Evolutionary conservation across 2,329 filamentous ascomycete genomes (phyloP), one percentile per base, ranked within the genome.

Genomic region (Volutella citrinella): DNA sequence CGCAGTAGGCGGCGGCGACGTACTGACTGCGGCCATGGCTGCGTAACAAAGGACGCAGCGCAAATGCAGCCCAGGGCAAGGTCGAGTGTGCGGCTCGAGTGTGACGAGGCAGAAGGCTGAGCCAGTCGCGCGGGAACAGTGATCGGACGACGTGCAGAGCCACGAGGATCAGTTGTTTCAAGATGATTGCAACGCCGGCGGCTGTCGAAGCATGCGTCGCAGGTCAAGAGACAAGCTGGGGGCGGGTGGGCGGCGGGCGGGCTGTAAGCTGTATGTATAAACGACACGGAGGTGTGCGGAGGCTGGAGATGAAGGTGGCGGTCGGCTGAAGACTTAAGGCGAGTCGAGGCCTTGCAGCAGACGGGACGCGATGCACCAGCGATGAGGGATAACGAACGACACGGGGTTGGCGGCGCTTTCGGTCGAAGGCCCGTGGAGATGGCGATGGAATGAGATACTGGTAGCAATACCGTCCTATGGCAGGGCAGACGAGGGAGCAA

Each of bases 1-100:
- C 24, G 56, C 48, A 24, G 54, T 49, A 27, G 52, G 50, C 35
- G 61, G 56, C 34, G 62, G 52, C 30, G 63, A 61, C 20, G 59
- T 48, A 40, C 50, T 53, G 40, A 59, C 53, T 35, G 60, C 56
- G 38, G 58, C 58, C 60, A 63, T 63, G 40, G 32, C 38, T 42
- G 36, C 36, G 30, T 41, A 34, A 48, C 19, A 19, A 40, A 30
- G 27, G 30, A 27, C 30, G 46, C 36, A 43, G 37, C 31, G 46
- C 35, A 29, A 32, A 30, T 14, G 38, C 32, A 35, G 32, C 26
- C 26, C 25, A 18, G 38, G 27, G 20, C 17, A 27, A 19, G 23
- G 34, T 38, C 30, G 14, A 30, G 22, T 20, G 28, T 27, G 19
- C 32, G 30, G 24, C 34, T 32, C 27, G 23, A 22, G 27, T 40